These are phyloP conservation scores for Jatropha podagrica DNA, from an alignment of 441 rosid genomes.

Conservation along the genomic window DNA sequence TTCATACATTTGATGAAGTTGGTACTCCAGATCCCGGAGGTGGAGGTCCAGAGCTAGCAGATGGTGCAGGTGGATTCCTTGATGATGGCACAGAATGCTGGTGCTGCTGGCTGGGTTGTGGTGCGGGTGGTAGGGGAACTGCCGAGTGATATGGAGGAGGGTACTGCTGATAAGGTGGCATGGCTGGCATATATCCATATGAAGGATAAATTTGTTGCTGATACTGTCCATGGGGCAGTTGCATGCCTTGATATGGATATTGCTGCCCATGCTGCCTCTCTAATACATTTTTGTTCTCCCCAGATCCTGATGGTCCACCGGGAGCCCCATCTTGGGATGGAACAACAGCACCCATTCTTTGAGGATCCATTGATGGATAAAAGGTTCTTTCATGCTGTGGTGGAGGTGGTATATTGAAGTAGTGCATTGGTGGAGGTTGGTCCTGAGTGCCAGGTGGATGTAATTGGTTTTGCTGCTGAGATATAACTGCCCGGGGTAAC, in stretches of 20 bases:
- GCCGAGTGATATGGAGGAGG: constrained; percentile 48
- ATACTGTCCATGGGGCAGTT: constrained; percentile 51
- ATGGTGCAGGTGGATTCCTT: constrained; percentile 34
- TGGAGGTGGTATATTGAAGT: constrained; percentile 80
- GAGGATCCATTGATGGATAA: constrained; percentile 99
- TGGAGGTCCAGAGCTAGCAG: constrained; percentile 29
- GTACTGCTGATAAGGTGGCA: constrained; percentile 61
- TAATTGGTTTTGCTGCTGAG: constrained; percentile 81
- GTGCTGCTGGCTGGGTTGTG: constrained; percentile 50
- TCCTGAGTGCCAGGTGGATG: constrained; percentile 48
- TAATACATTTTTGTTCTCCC: constrained; percentile 36
- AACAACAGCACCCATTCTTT: constrained; percentile 92
- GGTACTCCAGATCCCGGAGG: constrained; percentile 35
- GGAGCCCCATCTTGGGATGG: constrained; percentile 73
- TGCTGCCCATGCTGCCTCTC: constrained; percentile 51
- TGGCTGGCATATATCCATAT: constrained; percentile 56
- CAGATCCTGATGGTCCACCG: constrained; percentile 24
- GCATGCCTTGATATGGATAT: constrained; percentile 51
- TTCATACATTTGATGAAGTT: constrained; percentile 24
- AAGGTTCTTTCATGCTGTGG: constrained; percentile 67
- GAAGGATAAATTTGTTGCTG: constrained; percentile 57
- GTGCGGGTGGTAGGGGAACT: constrained; percentile 43
- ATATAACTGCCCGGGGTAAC: constrained; percentile 82
- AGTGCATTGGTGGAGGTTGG: constrained; percentile 63
- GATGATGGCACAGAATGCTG: constrained; percentile 47